Evolutionary conservation across 306 rosid species (phyloP), one percentile per base, ranked within the genome.

Genomic region (Ormosia semicastrata): DNA sequence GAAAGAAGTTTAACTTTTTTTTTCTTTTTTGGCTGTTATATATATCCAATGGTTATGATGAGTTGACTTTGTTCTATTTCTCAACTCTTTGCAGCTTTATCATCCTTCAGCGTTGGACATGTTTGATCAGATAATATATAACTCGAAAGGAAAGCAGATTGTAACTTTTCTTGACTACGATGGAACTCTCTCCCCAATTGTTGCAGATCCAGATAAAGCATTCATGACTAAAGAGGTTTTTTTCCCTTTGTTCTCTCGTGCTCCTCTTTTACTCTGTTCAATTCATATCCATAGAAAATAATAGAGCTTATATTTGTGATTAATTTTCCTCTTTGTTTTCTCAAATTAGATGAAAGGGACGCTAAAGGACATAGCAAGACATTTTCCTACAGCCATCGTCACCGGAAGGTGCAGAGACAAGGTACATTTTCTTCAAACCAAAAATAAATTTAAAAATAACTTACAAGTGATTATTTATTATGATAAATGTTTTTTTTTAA

Each of bases 171-270:
- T 95, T 33, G 99, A 95, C 86, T 95, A 95, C 2, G 99, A 95
- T 80, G 99, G 99, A 14, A 95, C 99, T 49, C 99, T 95, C 14
- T 91, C 99, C 7, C 99, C 94, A 0, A 95, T 95, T 62, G 99
- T 95, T 34, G 72, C 91, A 53, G 92, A 95, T 81, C 99, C 99
- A 2, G 99, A 95, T 78, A 81, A 77, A 82, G 99, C 99, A 54
- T 90, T 89, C 89, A 95, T 95, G 97, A 85, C 94, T 37, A 83
- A 69, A 70, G 90, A 93, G 99, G 99, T 95, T 76, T 63, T 95
- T 76, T 67, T 34, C 3, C 7, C 13, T 29, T 37, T 66, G 17
- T 65, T 49, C 12, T 80, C 14, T 52, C 8, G 2, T 56, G 0
- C 36, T 40, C 8, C 47, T 40, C 4, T 10, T 4, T 30, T 4